Conservation (phyloP, 2,329 filamentous ascomycete genomes). For the Aspergillus ruber region DNA sequence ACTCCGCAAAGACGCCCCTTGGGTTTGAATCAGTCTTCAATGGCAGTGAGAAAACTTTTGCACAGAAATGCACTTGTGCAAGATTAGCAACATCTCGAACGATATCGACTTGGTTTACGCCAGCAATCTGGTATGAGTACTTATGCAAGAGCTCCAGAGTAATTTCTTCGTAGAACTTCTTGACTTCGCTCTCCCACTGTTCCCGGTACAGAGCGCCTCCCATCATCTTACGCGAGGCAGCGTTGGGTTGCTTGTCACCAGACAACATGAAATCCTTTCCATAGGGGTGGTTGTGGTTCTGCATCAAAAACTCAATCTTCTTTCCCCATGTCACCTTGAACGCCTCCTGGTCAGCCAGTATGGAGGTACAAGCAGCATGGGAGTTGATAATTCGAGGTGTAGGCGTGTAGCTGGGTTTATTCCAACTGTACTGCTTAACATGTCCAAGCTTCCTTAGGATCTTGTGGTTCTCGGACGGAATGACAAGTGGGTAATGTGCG, state of each 20-base stretch:
- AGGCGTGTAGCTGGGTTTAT: constrained; percentile 22
- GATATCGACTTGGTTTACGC: constrained; percentile 42
- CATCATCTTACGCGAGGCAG: constrained; percentile 39
- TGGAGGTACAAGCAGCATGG: constrained; percentile 38
- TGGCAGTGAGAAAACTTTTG: constrained; percentile 50
- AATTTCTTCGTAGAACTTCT: constrained; percentile 43
- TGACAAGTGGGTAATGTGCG: constrained; percentile 45
- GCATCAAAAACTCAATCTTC: constrained; percentile 41
- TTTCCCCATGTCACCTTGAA: constrained; percentile 45
- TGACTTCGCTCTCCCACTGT: constrained; percentile 42
- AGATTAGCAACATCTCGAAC: constrained; percentile 48
- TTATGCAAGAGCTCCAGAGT: constrained; percentile 39
- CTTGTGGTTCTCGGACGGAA: constrained; percentile 42
- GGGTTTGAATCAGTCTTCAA: constrained; percentile 49
- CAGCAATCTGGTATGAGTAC: constrained; percentile 42
- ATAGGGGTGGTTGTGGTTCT: constrained; percentile 28
- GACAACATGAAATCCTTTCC: constrained; percentile 45
- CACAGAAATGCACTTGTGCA: constrained; percentile 49
- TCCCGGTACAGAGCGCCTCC: constrained; percentile 38
- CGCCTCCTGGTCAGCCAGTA: constrained; percentile 37
- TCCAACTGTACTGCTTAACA: constrained; percentile 38
- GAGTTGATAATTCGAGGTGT: constrained; percentile 39
- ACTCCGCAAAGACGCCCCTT: constrained; percentile 47
- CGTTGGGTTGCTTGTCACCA: constrained; percentile 38
- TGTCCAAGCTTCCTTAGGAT: constrained; percentile 37